phyloP scores from a whole-genome alignment of 352 stramenopile genomes.

The Phytophthora colocasiae region DNA sequence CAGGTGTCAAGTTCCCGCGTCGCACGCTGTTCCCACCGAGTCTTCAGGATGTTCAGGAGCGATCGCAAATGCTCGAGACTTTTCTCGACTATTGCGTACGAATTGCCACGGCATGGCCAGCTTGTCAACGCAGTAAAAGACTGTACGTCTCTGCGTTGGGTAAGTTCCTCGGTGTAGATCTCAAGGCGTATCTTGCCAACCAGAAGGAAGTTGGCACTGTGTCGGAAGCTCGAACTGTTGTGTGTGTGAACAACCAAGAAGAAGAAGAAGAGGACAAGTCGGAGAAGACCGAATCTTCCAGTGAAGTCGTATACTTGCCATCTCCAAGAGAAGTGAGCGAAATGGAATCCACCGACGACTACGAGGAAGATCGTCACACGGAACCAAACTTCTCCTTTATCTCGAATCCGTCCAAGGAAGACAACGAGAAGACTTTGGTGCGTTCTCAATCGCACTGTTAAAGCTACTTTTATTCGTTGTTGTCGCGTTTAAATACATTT shows the following conservation, averaged over 20 bases:
- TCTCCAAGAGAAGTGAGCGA: constrained; percentile 26
- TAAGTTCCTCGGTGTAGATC: constrained; percentile 64
- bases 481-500: no score
- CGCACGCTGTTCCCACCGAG: constrained; percentile 59
- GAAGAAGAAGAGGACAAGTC: constrained; percentile 14
- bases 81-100: constrained; percentile 56
- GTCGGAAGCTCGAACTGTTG: constrained; percentile 14
- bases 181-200: constrained; percentile 31
- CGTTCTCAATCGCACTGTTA: constrained; percentile 39
- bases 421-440: constrained; percentile 13
- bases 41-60: constrained; percentile 52
- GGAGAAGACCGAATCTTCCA: constrained; percentile 23
- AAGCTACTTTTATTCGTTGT: background rate
- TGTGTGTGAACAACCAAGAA: constrained; percentile 13
- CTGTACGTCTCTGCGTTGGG: constrained; percentile 49
- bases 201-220: constrained; percentile 25
- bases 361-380: constrained; percentile 34
- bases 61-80: constrained; percentile 55
- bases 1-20: constrained; percentile 54
- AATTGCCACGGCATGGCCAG: constrained; percentile 48
- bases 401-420: constrained; percentile 35
- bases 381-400: constrained; percentile 50
- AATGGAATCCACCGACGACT: constrained; percentile 17
- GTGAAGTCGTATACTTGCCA: constrained; percentile 21
- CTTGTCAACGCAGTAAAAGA: constrained; percentile 58